Evolutionary conservation across 2,329 filamentous ascomycete species (phyloP).

Genomic region (Aspergillus versicolor): DNA sequence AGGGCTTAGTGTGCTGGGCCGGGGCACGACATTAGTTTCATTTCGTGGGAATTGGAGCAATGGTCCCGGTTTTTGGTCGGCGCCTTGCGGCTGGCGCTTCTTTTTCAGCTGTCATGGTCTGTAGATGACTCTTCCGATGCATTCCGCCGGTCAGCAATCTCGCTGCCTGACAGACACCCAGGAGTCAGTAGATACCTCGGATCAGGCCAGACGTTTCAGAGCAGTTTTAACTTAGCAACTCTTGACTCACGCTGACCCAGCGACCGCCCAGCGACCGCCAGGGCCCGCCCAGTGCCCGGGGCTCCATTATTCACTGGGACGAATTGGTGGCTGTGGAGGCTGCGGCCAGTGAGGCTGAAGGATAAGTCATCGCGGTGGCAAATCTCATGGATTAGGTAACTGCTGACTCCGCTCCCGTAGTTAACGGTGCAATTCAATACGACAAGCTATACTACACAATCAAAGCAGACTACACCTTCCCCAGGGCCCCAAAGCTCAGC

Average conservation of each 20-base stretch:
- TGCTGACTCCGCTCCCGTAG: neutral
- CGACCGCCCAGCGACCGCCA: too few relatives aligned
- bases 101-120: conserved; percentile 6
- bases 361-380: too few relatives aligned
- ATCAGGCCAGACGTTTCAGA: too few relatives aligned
- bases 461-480: conserved; percentile 18
- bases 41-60: too few relatives aligned
- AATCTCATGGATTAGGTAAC: too few relatives aligned
- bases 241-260: too few relatives aligned
- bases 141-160: neutral
- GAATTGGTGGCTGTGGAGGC: too few relatives aligned
- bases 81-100: neutral
- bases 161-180: neutral
- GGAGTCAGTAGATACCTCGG: too few relatives aligned
- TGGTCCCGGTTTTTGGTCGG: neutral
- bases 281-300: too few relatives aligned
- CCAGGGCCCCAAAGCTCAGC: conserved; percentile 48
- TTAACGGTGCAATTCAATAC: neutral
- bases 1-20: neutral
- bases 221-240: too few relatives aligned
- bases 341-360: neutral
- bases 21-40: neutral
- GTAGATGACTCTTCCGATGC: neutral
- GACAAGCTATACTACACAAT: neutral
- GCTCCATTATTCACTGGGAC: too few relatives aligned